Base-by-base conservation (phyloP, 2,329 filamentous ascomycete species). In the Fusarium poae region DNA sequence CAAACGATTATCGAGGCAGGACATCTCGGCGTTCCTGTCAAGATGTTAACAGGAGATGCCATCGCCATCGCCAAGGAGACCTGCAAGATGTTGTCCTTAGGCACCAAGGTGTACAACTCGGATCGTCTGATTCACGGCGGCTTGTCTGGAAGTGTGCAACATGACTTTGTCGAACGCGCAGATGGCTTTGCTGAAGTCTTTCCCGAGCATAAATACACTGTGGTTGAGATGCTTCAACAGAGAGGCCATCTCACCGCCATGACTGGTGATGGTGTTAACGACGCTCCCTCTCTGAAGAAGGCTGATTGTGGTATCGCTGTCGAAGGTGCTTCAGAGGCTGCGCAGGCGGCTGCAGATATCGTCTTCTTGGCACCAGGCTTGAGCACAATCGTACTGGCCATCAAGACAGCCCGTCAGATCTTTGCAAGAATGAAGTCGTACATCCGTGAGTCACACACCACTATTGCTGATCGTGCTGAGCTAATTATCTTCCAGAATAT, bases 381-480 rank as follows among this genome's bases (percentile, higher is more conserved):
- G 0, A 68, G 65, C 0, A 68, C 65, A 0, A 68, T 68, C 0
- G 65, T 68, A 0, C 0, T 68, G 2, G 65, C 65, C 0, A 68
- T 68, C 5, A 68, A 68, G 0, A 68, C 65, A 0, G 55, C 66
- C 0, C 55, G 66, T 0, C 61, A 68, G 0, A 69, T 69, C 2
- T 69, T 70, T 2, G 62, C 69, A 11, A 39, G 53, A 13, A 69
- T 70, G 62, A 70, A 69, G 21, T 67, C 62, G 1, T 70, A 70
- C 1, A 70, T 69, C 1, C 67, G 48, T 51, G 3, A 51, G 48
- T 39, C 3, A 1, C 16, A 13, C 3, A 4, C 13, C 6, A 0
- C 13, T 21, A 11, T 5, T 4, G 2, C 12, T 29, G 3, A 5
- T 1, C 5, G 13, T 4, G n/a, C 4, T 11, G 4, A 16, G 10